A percentile compares a stretch with the other conserved stretches of the same genome.
These are phyloP conservation scores for Morella rubra DNA, from an alignment of 306 rosid genomes.

Conservation along the genomic window DNA sequence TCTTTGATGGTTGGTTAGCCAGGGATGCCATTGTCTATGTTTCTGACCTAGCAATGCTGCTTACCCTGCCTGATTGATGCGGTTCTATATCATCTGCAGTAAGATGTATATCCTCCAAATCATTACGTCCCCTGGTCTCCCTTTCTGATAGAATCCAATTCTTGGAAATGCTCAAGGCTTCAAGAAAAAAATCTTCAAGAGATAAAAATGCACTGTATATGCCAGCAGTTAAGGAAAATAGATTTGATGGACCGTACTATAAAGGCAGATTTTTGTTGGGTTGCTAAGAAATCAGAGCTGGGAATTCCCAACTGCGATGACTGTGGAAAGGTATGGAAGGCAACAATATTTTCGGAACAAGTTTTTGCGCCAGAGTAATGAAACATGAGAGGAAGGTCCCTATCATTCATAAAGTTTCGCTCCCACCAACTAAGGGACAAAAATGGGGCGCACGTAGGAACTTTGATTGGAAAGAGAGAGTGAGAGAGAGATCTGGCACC, in stretches of 20 bases:
- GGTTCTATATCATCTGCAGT: constrained; percentile 2
- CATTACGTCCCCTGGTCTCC: neutral
- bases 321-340: neutral
- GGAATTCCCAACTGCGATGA: neutral
- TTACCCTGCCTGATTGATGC: constrained; percentile 2
- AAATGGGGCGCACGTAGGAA: constrained; percentile 11
- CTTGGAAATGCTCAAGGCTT: neutral
- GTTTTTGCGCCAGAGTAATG: neutral
- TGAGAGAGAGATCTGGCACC: neutral
- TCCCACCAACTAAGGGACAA: neutral
- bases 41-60: neutral
- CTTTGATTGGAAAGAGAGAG: constrained; percentile 9
- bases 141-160: neutral
- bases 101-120: neutral
- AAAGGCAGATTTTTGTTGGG: neutral
- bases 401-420: neutral
- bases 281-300: neutral
- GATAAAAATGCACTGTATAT: neutral
- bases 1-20: constrained; percentile 58
- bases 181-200: neutral
- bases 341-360: neutral
- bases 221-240: neutral
- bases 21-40: constrained; percentile 44
- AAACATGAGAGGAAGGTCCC: neutral
- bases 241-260: neutral